Evolutionary conservation across 768 basidiomycete genomes (phyloP).

Genomic region (Macrocybe gigantea): DNA sequence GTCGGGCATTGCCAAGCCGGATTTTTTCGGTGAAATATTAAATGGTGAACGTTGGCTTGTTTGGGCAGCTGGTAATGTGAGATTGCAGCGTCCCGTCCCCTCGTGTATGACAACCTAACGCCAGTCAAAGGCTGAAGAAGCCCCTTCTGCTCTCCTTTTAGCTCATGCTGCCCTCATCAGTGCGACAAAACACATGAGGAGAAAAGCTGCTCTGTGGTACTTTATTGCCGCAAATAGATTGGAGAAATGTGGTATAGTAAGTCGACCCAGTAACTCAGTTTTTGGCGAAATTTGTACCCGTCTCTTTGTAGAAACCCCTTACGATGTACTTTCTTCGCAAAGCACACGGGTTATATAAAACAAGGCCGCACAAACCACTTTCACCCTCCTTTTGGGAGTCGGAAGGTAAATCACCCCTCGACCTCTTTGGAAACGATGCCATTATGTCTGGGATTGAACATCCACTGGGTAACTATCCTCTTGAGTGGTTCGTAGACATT

Average conservation of each 20-base stretch:
- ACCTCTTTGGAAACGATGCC: conserved; percentile 47
- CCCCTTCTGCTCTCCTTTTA: conserved; percentile 70
- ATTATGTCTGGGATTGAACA: conserved; percentile 74
- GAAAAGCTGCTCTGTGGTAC: conserved; percentile 78
- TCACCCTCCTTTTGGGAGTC: conserved; percentile 82
- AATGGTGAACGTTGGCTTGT: conserved; percentile 86
- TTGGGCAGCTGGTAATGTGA: conserved; percentile 77
- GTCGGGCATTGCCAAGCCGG: conserved; percentile 46
- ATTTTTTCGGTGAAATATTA: conserved; percentile 51
- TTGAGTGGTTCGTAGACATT: neutral
- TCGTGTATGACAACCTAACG: conserved; percentile 14
- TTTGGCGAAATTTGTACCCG: neutral
- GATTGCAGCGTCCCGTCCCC: neutral
- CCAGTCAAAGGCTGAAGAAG: conserved; percentile 68
- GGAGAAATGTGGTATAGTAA: conserved; percentile 80
- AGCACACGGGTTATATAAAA: conserved; percentile 58
- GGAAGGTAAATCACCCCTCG: conserved; percentile 41
- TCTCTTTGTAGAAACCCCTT: conserved; percentile 61
- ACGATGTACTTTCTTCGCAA: conserved; percentile 77
- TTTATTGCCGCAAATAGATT: conserved; percentile 67
- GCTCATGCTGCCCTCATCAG: conserved; percentile 77
- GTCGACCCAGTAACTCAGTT: conserved; percentile 19
- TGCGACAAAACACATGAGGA: conserved; percentile 43
- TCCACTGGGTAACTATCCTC: conserved; percentile 51
- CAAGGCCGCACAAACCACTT: conserved; percentile 45